Conservation (phyloP, 1,139 yeast species). For the Arxiozyma slooffiae region DNA sequence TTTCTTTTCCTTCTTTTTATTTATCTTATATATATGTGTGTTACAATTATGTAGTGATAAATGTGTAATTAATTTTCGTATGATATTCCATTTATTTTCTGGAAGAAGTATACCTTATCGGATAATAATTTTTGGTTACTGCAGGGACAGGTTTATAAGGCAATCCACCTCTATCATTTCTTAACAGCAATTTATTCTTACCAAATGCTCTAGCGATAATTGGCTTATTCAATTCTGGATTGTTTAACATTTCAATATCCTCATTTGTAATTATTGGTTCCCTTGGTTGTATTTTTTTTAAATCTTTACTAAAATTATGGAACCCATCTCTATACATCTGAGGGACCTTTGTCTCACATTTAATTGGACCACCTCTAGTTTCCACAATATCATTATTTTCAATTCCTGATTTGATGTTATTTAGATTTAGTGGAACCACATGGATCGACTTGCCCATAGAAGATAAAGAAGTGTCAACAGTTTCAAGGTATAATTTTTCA, state of each 20-base stretch:
- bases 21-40: neutral
- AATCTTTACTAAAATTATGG: constrained; percentile 20
- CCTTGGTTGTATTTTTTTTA: constrained; percentile 20
- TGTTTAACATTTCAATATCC: constrained; percentile 5
- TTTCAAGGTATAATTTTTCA: constrained; percentile 19
- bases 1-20: neutral
- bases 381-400: constrained; percentile 24
- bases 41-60: neutral
- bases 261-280: constrained; percentile 25
- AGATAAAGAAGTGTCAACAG: neutral
- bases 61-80: too few relatives aligned
- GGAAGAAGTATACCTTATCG: constrained; percentile 10
- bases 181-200: constrained; percentile 23
- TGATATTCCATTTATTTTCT: neutral
- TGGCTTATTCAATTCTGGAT: constrained; percentile 14
- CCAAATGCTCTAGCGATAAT: constrained; percentile 30
- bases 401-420: neutral
- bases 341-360: constrained; percentile 20
- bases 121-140: constrained; percentile 25
- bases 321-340: constrained; percentile 20
- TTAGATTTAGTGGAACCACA: constrained; percentile 3
- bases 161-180: constrained; percentile 30
- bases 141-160: constrained; percentile 29
- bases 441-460: constrained; percentile 2
- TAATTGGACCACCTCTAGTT: constrained; percentile 25